Evolutionary conservation across 352 stramenopile species (phyloP).

Genomic region (Thalassiosira delicatula): DNA sequence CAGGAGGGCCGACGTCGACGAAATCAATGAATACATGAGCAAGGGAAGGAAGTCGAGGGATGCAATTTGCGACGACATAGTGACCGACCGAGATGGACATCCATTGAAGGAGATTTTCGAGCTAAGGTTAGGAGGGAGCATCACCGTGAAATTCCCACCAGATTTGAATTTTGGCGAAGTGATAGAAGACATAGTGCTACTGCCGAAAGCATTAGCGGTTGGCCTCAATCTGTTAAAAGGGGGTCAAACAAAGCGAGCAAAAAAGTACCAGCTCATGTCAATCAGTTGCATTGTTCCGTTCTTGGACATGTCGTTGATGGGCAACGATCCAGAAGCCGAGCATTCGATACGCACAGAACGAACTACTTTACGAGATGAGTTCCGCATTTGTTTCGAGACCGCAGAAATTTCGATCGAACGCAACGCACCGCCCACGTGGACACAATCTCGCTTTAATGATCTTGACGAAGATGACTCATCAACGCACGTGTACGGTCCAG

Average conservation of each 20-base stretch:
- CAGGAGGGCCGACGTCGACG: conserved; percentile 39
- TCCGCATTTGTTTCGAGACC: conserved; percentile 54
- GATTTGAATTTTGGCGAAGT: conserved; percentile 59
- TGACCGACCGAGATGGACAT: conserved; percentile 51
- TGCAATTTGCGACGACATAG: conserved; percentile 18
- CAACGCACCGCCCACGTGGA: conserved; percentile 47
- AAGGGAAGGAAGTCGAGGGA: conserved; percentile 23
- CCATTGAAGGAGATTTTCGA: conserved; percentile 68
- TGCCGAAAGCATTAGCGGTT: conserved; percentile 57
- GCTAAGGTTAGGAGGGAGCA: conserved; percentile 42
- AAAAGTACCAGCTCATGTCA: conserved; percentile 63
- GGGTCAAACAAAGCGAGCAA: conserved; percentile 19
- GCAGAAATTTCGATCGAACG: conserved; percentile 56
- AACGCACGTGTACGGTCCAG: conserved; percentile 40
- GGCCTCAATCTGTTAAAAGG: conserved; percentile 56
- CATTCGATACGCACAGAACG: neutral
- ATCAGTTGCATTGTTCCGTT: conserved; percentile 60
- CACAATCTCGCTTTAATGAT: conserved; percentile 47
- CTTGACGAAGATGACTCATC: conserved; percentile 56
- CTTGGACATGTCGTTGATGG: conserved; percentile 58
- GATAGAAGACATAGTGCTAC: conserved; percentile 62
- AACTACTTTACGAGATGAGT: conserved; percentile 44
- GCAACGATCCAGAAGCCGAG: conserved; percentile 13
- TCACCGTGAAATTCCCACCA: conserved; percentile 52
- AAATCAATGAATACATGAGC: conserved; percentile 57